Evolutionary conservation across 257 asterid species (phyloP).

Genomic region (Solanum appendiculatum): DNA sequence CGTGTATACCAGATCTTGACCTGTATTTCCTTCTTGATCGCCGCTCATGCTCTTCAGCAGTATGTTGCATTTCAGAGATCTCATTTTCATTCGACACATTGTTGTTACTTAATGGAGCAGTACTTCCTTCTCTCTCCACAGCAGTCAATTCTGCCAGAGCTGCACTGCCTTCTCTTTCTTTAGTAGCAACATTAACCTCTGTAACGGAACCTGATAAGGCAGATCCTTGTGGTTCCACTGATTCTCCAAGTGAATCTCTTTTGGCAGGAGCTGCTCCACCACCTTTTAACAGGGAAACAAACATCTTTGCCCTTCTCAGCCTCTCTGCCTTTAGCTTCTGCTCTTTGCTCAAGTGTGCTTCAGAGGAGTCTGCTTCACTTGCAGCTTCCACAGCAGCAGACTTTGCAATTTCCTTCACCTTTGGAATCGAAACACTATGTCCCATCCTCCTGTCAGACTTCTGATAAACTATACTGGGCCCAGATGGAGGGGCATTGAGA

Average conservation of each 20-base stretch:
- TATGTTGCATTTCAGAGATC: conserved; percentile 13
- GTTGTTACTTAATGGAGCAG: conserved; percentile 23
- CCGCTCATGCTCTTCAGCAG: conserved; percentile 33
- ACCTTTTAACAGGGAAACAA: conserved; percentile 70
- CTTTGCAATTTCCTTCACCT: conserved; percentile 1
- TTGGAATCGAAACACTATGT: not conserved
- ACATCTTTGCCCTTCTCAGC: conserved; percentile 81
- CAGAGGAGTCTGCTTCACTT: conserved; percentile 32
- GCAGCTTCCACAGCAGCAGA: conserved; percentile 21
- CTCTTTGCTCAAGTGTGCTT: conserved; percentile 46
- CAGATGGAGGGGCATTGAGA: not conserved
- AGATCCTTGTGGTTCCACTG: conserved; percentile 48
- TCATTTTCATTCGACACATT: conserved; percentile 19
- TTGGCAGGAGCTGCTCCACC: conserved; percentile 41
- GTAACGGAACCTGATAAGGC: conserved; percentile 17
- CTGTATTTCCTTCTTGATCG: conserved; percentile 30
- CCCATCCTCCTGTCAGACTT: conserved; percentile 8
- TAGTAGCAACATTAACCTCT: conserved; percentile 19
- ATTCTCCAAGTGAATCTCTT: conserved; percentile 44
- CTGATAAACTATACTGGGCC: not conserved
- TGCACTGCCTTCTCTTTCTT: conserved; percentile 36
- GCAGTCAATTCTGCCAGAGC: not conserved
- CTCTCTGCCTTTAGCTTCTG: conserved; percentile 85
- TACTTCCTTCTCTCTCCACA: conserved; percentile 35
- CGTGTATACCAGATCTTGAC: conserved; percentile 35